A percentile compares a stretch with the other conserved stretches of the same genome.
Evolutionary conservation across 208 protist species (phyloP).

Genomic region (Acanthamoeba divionensis): DNA sequence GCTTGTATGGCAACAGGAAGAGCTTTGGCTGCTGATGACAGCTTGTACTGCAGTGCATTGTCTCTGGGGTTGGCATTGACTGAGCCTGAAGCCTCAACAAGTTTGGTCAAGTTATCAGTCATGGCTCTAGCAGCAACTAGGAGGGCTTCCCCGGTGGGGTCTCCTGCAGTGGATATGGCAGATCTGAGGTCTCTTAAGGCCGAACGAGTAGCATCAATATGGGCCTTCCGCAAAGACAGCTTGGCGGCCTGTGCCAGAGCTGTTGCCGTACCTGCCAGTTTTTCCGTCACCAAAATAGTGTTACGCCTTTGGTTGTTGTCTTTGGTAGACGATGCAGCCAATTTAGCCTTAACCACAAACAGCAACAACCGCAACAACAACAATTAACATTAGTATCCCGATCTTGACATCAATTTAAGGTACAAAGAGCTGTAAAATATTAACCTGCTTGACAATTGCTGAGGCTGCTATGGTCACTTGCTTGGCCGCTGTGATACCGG

Average conservation of each 20-base stretch:
- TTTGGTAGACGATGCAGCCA: background rate
- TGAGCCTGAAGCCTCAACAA: background rate
- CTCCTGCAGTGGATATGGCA: background rate
- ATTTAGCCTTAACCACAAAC: background rate
- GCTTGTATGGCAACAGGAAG: background rate
- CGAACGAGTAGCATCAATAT: background rate
- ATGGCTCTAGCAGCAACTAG: background rate
- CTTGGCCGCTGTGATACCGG: too few species aligned
- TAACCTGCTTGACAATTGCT: too few species aligned
- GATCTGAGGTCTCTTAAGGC: constrained; percentile 14
- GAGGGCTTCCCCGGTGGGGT: constrained; percentile 21
- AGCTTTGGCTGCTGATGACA: background rate
- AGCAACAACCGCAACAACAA: too few species aligned
- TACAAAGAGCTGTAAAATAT: too few species aligned
- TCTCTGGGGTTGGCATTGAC: constrained; percentile 42
- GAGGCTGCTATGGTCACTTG: too few species aligned
- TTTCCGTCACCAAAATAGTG: constrained; percentile 25
- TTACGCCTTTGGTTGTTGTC: constrained; percentile 22
- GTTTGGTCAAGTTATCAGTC: background rate
- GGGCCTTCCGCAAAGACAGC: background rate
- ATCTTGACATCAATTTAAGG: too few species aligned
- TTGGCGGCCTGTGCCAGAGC: background rate
- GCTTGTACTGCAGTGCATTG: background rate
- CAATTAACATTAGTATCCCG: too few species aligned
- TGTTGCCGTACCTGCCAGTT: background rate